Conservation (phyloP, 108 stramenopile genomes). For the Tribonema minus region DNA sequence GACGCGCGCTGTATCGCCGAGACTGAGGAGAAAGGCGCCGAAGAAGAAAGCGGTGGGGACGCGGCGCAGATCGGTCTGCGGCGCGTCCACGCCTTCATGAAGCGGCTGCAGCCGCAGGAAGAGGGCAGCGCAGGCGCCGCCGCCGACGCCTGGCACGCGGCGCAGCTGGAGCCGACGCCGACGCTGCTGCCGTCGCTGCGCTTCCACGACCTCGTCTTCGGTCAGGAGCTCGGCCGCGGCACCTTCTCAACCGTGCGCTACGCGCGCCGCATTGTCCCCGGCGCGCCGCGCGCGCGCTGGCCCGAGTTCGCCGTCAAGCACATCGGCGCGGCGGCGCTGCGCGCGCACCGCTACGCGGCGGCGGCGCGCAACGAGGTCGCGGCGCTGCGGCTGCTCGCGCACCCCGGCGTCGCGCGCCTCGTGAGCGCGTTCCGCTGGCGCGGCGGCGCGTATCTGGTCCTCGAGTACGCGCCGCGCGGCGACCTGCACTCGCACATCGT, state of each 20-base stretch:
- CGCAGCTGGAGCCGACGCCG: conserved; percentile 48
- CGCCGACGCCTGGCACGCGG: conserved; percentile 31
- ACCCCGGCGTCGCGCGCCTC: conserved; percentile 84
- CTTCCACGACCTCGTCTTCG: conserved; percentile 96
- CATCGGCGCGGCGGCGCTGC: conserved; percentile 6
- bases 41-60: not conserved
- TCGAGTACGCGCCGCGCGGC: conserved; percentile 89
- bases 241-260: conserved; percentile 78
- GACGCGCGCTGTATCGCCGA: not conserved
- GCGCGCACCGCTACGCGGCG: conserved; percentile 45
- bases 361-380: conserved; percentile 83
- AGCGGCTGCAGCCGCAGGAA: conserved; percentile 2
- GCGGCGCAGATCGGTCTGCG: conserved; percentile 18
- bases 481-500: conserved; percentile 79
- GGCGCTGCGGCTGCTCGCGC: conserved; percentile 71
- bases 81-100: conserved; percentile 38
- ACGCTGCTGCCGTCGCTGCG: conserved; percentile 62
- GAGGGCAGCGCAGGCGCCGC: not conserved
- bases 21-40: not conserved
- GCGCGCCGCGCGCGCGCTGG: conserved; percentile 75
- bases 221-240: conserved; percentile 80
- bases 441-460: conserved; percentile 81
- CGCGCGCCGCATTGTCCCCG: conserved; percentile 74
- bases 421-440: conserved; percentile 83
- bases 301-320: conserved; percentile 89